Evolutionary conservation across 75 land plant genomes (phyloP).

Genomic region (Cupressus sempervirens): DNA sequence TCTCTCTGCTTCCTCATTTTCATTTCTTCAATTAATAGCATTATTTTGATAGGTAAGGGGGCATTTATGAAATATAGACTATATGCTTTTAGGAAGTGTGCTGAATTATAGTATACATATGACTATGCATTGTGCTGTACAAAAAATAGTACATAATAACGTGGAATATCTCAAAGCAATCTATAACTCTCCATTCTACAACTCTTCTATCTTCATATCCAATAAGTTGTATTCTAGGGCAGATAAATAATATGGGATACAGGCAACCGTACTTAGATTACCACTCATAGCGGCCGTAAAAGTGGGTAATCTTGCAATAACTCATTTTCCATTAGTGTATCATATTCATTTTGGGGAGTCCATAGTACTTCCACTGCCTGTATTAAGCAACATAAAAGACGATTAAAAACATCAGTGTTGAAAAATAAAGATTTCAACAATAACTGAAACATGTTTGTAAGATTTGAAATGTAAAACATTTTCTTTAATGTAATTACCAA

Average conservation of each 20-base stretch:
- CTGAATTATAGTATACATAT: not conserved
- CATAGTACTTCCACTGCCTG: slow-evolving; percentile 98
- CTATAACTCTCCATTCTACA: not conserved
- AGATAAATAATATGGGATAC: not conserved
- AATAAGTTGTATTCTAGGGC: not conserved
- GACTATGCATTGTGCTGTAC: not conserved
- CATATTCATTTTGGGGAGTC: slow-evolving; percentile 95
- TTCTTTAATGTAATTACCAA: slow-evolving; percentile 41
- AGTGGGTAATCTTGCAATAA: slow-evolving; percentile 87
- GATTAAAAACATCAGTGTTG: not conserved
- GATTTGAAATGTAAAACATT: not conserved
- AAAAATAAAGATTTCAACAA: not conserved
- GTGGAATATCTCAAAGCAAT: not conserved
- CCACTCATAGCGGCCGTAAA: slow-evolving; percentile 58
- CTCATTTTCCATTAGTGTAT: slow-evolving; percentile 76
- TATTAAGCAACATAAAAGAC: not conserved
- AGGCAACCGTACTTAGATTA: not conserved
- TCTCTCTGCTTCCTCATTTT: not conserved
- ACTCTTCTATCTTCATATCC: not conserved
- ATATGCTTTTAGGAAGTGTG: not conserved
- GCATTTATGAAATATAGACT: not conserved
- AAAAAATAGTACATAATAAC: not conserved
- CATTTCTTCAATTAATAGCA: not conserved
- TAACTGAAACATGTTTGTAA: not conserved
- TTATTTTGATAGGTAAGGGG: not conserved